Conservation (phyloP, 129 eudicot species). For the Helichrysum umbraculigerum region DNA sequence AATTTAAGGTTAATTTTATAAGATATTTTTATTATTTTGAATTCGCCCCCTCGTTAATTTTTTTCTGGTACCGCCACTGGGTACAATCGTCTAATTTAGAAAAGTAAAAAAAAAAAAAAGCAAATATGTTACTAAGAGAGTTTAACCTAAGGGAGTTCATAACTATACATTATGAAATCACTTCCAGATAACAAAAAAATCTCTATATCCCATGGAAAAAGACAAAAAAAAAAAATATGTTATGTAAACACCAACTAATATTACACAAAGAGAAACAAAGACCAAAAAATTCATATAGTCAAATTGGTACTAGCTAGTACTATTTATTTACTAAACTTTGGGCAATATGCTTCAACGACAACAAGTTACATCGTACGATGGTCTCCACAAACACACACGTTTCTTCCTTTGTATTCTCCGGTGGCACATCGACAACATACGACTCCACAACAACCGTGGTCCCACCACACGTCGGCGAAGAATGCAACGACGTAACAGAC, state of each 20-base stretch:
- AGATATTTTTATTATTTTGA: no score
- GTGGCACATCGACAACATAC: conserved; percentile 83
- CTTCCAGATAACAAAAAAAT: conserved; percentile 10
- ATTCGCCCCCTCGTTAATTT: no score
- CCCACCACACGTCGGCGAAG: conserved; percentile 31
- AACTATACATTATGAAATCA: conserved; percentile 16
- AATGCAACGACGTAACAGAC: conserved; percentile 72
- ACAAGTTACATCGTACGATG: conserved; percentile 72
- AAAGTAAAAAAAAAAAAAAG: neutral
- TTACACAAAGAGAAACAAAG: neutral
- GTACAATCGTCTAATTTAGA: neutral
- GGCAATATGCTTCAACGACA: conserved; percentile 66
- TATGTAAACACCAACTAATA: neutral
- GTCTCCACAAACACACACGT: conserved; percentile 81
- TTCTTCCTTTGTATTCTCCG: conserved; percentile 78
- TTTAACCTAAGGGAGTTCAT: neutral
- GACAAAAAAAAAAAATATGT: neutral
- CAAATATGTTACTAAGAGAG: conserved; percentile 9
- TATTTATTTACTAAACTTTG: conserved; percentile 39
- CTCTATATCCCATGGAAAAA: conserved; percentile 23
- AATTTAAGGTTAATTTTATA: no score
- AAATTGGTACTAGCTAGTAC: neutral
- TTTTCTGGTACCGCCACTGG: no score
- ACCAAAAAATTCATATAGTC: neutral
- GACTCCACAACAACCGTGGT: conserved; percentile 82